Conservation (phyloP, 306 rosid genomes). For the Senna siamea region DNA sequence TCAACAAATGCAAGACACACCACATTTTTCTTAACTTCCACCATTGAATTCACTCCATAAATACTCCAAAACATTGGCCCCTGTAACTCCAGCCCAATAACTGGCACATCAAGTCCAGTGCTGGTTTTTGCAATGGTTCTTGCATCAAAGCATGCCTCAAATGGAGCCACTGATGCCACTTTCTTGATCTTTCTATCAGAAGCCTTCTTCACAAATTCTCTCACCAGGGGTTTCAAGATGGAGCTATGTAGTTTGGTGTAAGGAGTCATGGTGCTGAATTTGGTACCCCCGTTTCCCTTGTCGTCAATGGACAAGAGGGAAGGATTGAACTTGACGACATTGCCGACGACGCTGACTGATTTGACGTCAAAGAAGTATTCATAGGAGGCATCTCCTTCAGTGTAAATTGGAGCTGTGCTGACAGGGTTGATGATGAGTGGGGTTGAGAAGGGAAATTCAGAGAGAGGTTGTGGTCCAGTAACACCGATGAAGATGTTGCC, state of each 20-base stretch:
- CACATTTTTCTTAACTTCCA: conserved; percentile 23
- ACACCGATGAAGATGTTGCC: conserved; percentile 30
- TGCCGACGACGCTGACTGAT: conserved; percentile 35
- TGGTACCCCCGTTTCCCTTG: conserved; percentile 45
- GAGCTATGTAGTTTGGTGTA: conserved; percentile 35
- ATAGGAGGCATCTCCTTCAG: conserved; percentile 30
- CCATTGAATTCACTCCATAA: conserved; percentile 45
- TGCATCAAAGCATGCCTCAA: conserved; percentile 42
- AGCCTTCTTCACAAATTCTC: conserved; percentile 41
- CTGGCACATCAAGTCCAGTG: conserved; percentile 21
- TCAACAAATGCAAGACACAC: conserved; percentile 47
- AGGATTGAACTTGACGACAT: conserved; percentile 38
- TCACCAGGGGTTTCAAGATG: conserved; percentile 38
- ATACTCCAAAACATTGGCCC: conserved; percentile 33
- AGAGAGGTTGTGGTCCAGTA: background rate
- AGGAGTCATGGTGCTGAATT: conserved; percentile 32
- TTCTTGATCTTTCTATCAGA: conserved; percentile 31
- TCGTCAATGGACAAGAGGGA: conserved; percentile 30
- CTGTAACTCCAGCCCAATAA: conserved; percentile 33
- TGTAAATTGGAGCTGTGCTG: conserved; percentile 35
- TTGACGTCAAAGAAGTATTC: conserved; percentile 42
- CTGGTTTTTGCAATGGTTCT: conserved; percentile 1
- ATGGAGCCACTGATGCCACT: conserved; percentile 34
- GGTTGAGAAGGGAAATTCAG: background rate
- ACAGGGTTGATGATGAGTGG: conserved; percentile 36